phyloP scores from a whole-genome alignment of 2,329 filamentous ascomycete genomes.

The Pyricularia sp. region DNA sequence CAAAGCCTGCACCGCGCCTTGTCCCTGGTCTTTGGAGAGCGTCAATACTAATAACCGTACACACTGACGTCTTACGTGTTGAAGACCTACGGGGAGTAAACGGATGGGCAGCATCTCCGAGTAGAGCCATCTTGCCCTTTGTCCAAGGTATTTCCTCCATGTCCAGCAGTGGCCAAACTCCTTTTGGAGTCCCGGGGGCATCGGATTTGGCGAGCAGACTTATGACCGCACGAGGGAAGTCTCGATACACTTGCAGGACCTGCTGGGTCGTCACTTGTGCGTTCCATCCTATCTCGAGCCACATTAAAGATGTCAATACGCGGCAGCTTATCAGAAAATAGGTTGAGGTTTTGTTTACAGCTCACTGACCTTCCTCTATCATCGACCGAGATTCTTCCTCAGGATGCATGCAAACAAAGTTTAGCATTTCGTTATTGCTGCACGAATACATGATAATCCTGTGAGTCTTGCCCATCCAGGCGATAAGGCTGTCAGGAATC shows the following conservation, averaged over 20 bases:
- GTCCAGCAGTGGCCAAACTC: slow-evolving; percentile 47
- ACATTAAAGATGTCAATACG: slow-evolving; percentile 3
- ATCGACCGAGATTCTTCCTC: slow-evolving; percentile 23
- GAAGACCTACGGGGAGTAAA: no score
- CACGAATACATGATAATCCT: no score
- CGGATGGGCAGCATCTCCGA: no score
- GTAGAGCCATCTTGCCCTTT: slow-evolving; percentile 16
- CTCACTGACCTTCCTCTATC: slow-evolving; percentile 16
- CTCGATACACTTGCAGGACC: slow-evolving; percentile 24
- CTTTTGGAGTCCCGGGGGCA: slow-evolving; percentile 25
- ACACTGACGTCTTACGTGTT: no score
- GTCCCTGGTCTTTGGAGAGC: no score
- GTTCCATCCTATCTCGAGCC: slow-evolving; percentile 23
- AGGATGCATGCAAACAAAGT: slow-evolving; percentile 38
- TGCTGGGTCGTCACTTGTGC: slow-evolving; percentile 20
- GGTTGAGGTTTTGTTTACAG: neutral
- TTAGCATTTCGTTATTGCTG: no score
- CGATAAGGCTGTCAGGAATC: no score
- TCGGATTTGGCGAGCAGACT: slow-evolving; percentile 29
- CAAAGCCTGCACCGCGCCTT: no score
- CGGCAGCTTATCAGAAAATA: no score
- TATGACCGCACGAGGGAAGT: slow-evolving; percentile 27
- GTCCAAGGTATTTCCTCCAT: slow-evolving; percentile 48
- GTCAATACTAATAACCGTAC: no score
- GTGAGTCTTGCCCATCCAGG: no score